These are phyloP conservation scores for Sporothrix protearum DNA, from an alignment of 2,329 filamentous ascomycete species.

Conservation along the genomic window DNA sequence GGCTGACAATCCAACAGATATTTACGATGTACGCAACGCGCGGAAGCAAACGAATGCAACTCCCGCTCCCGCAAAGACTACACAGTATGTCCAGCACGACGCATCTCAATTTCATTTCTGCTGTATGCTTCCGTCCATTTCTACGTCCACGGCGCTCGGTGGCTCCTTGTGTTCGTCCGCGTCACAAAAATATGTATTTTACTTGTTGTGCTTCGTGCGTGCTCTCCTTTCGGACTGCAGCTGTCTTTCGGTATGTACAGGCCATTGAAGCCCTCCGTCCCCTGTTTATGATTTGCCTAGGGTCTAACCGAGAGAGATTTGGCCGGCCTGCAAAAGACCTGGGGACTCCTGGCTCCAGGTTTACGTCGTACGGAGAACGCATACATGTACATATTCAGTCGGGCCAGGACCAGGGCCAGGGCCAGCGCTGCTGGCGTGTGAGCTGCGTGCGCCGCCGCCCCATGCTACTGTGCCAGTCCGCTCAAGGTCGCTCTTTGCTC, in stretches of 20 bases:
- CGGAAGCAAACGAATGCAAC: background rate
- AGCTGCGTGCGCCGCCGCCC: background rate
- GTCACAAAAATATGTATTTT: background rate
- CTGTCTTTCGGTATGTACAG: background rate
- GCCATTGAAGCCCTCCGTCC: background rate
- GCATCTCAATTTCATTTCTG: background rate
- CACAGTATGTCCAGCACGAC: too few species aligned
- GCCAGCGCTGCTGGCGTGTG: background rate
- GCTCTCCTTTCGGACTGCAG: background rate
- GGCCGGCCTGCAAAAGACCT: background rate
- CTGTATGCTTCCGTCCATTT: background rate
- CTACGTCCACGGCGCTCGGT: background rate
- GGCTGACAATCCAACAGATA: background rate
- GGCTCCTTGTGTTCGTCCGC: background rate
- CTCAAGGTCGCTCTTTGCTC: slow-evolving; percentile 11
- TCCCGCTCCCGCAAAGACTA: too few species aligned
- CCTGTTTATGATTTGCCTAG: background rate
- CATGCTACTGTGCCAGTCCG: background rate
- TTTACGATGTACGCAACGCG: background rate
- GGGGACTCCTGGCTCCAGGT: background rate
- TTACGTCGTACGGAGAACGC: too few species aligned
- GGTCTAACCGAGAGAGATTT: background rate
- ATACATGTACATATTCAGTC: too few species aligned
- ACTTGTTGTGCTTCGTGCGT: background rate
- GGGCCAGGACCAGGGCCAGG: background rate